Percentiles rank a stretch among this genome's conserved stretches.
Conservation (phyloP, 2,329 filamentous ascomycete species). For the Acarospora socialis region DNA sequence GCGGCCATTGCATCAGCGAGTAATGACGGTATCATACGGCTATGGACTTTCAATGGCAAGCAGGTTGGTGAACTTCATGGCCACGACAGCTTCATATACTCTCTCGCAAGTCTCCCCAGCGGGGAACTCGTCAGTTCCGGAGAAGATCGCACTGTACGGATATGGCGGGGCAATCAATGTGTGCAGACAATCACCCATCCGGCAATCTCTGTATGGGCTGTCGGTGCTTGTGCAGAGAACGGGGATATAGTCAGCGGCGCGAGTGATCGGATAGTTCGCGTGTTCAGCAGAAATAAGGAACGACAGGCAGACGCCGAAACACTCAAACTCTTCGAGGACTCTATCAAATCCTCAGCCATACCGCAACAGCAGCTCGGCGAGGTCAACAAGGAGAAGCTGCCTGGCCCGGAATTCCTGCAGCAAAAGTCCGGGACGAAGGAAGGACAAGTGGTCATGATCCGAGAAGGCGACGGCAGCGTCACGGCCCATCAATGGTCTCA, state of each 20-base stretch:
- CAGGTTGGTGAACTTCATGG: slow-evolving; percentile 66
- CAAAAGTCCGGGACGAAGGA: slow-evolving; percentile 84
- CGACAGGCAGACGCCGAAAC: slow-evolving; percentile 55
- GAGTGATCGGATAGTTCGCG: slow-evolving; percentile 70
- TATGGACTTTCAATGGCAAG: slow-evolving; percentile 73
- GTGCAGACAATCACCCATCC: slow-evolving; percentile 94
- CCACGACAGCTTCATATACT: slow-evolving; percentile 92
- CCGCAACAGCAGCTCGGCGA: slow-evolving; percentile 70
- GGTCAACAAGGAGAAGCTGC: slow-evolving; percentile 84
- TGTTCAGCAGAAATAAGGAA: slow-evolving; percentile 63
- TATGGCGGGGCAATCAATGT: slow-evolving; percentile 75
- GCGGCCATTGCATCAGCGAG: slow-evolving; percentile 91
- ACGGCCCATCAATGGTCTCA: slow-evolving; percentile 80
- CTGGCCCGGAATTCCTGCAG: slow-evolving; percentile 73
- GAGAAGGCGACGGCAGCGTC: slow-evolving; percentile 63
- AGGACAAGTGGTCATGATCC: slow-evolving; percentile 87
- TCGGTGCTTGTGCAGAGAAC: slow-evolving; percentile 65
- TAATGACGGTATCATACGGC: slow-evolving; percentile 76
- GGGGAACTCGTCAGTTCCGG: slow-evolving; percentile 84
- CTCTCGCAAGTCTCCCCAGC: slow-evolving; percentile 58
- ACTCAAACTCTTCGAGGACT: slow-evolving; percentile 62
- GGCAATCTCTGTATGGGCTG: slow-evolving; percentile 89
- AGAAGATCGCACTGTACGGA: slow-evolving; percentile 81
- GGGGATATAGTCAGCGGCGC: slow-evolving; percentile 91
- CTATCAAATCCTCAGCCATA: slow-evolving; percentile 70